phyloP scores from a whole-genome alignment of 2,329 filamentous ascomycete species.

The Orbilia javanica region DNA sequence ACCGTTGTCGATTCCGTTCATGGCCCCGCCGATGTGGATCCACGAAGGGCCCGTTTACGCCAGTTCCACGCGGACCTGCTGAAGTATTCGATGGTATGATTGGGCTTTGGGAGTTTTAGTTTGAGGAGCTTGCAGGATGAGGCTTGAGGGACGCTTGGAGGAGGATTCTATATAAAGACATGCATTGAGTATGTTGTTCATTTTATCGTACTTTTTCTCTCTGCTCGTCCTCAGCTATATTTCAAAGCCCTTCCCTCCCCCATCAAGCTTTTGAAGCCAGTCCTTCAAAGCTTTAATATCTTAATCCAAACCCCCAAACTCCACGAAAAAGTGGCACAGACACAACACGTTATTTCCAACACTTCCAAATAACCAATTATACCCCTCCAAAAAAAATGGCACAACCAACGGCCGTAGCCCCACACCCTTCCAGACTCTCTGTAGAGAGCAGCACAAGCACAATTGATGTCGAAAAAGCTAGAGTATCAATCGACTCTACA shows the following conservation, averaged over 20 bases:
- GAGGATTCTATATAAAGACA: slow-evolving; percentile 15
- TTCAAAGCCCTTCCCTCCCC: not conserved
- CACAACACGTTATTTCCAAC: slow-evolving; percentile 16
- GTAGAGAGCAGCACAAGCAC: slow-evolving; percentile 22
- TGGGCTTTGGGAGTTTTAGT: not conserved
- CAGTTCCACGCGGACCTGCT: slow-evolving; percentile 4
- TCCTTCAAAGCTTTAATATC: not conserved
- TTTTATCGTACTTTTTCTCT: not conserved
- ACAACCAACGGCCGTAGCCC: slow-evolving; percentile 9
- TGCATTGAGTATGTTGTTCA: not conserved
- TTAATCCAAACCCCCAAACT: not conserved
- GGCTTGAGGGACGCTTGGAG: not conserved
- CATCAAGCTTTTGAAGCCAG: not conserved
- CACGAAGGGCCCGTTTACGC: slow-evolving; percentile 13
- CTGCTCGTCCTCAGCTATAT: not conserved
- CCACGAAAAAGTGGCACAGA: no score
- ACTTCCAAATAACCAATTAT: not conserved
- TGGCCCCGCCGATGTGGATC: slow-evolving; percentile 15
- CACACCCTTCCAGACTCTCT: slow-evolving; percentile 21
- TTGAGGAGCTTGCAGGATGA: slow-evolving; percentile 11
- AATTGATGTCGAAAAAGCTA: slow-evolving; percentile 44
- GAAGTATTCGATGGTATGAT: not conserved
- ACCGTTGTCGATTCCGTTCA: slow-evolving; percentile 19
- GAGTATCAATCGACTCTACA: not conserved
- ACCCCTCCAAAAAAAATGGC: slow-evolving; percentile 44